phyloP scores from a whole-genome alignment of 257 asterid genomes.

The Jasminum sambac region DNA sequence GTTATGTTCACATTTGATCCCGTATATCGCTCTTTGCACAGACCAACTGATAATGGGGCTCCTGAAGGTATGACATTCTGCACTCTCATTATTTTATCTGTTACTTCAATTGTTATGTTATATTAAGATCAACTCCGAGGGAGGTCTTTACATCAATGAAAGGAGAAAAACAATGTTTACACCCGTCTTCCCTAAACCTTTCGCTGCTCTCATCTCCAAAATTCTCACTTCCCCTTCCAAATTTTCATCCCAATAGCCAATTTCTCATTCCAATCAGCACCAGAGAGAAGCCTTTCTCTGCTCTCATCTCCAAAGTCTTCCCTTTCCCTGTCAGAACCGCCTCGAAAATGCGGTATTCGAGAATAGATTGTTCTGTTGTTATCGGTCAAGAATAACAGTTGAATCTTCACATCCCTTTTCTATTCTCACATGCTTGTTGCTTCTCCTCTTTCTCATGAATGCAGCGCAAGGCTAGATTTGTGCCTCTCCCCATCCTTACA shows the following conservation, averaged over 20 bases:
- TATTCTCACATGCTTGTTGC: not conserved
- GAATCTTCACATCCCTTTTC: not conserved
- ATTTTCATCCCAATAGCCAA: too few species aligned
- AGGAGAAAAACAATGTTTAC: too few species aligned
- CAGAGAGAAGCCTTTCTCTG: too few species aligned
- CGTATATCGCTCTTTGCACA: slow-evolving; percentile 85
- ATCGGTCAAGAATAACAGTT: slow-evolving; percentile 22
- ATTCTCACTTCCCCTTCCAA: too few species aligned
- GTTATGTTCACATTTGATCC: slow-evolving; percentile 93
- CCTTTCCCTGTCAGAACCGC: too few species aligned
- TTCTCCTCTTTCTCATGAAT: slow-evolving; percentile 19
- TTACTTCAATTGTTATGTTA: slow-evolving; percentile 11
- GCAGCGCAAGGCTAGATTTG: slow-evolving; percentile 10
- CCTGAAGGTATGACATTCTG: slow-evolving; percentile 62
- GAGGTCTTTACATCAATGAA: too few species aligned
- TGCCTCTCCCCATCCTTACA: not conserved
- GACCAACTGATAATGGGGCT: slow-evolving; percentile 60
- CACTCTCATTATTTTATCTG: slow-evolving; percentile 16
- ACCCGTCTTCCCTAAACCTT: too few species aligned
- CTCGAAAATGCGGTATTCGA: too few species aligned
- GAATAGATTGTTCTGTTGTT: not conserved
- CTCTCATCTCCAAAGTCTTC: too few species aligned
- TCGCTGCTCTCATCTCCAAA: too few species aligned
- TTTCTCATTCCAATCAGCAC: too few species aligned
- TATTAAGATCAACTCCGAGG: not conserved